phyloP scores from a whole-genome alignment of 148 eudicot species.

The Fagopyrum esculentum region DNA sequence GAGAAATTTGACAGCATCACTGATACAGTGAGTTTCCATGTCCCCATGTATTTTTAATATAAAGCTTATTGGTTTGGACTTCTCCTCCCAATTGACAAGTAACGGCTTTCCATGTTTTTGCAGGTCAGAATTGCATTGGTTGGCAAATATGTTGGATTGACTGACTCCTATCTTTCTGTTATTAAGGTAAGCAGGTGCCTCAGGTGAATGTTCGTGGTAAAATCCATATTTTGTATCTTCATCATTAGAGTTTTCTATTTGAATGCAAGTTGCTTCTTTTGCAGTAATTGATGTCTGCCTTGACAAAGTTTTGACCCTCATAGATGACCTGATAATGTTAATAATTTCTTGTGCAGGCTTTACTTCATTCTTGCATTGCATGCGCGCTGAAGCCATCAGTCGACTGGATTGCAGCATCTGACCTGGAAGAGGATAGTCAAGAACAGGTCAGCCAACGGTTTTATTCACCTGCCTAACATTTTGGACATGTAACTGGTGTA shows the following conservation, averaged over 20 bases:
- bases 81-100: not conserved
- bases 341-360: slow-evolving; percentile 47
- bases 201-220: not conserved
- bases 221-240: not conserved
- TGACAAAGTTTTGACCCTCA: not conserved
- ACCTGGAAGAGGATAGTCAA: slow-evolving; percentile 90
- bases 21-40: slow-evolving; percentile 45
- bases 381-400: slow-evolving; percentile 74
- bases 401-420: slow-evolving; percentile 98
- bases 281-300: not conserved
- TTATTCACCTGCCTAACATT: not conserved
- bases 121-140: slow-evolving; percentile 98
- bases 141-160: slow-evolving; percentile 89
- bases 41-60: not conserved
- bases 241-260: not conserved
- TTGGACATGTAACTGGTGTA: not conserved
- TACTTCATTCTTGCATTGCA: slow-evolving; percentile 91
- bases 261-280: not conserved
- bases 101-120: slow-evolving; percentile 5
- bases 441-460: slow-evolving; percentile 32
- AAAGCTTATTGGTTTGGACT: not conserved
- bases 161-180: slow-evolving; percentile 88
- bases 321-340: not conserved
- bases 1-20: slow-evolving; percentile 72
- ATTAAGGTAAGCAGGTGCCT: slow-evolving; percentile 43